These are phyloP conservation scores for Pythium apleroticum DNA, from an alignment of 352 stramenopile genomes.

Conservation along the genomic window DNA sequence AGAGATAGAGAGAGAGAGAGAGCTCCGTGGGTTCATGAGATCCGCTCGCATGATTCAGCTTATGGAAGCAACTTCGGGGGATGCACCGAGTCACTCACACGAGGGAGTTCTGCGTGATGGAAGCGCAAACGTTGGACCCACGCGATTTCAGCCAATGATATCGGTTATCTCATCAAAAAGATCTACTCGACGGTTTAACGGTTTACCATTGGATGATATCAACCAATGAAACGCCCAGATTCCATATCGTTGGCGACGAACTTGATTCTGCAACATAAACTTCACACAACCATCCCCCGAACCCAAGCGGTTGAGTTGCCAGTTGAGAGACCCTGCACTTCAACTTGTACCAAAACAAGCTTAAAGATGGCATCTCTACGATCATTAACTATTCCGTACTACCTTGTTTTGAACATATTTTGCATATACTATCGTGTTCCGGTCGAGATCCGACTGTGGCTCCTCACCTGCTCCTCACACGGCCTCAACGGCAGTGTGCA, in stretches of 20 bases:
- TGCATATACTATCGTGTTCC: neutral
- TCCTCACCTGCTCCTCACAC: too few relatives aligned
- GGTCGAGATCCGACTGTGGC: neutral
- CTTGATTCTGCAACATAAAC: constrained; percentile 19
- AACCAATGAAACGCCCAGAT: constrained; percentile 15
- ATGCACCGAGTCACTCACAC: neutral
- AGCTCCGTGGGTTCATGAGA: neutral
- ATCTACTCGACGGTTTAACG: constrained; percentile 27
- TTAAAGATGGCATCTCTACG: neutral
- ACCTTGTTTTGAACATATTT: constrained; percentile 11
- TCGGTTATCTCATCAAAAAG: neutral
- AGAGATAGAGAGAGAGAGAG: too few relatives aligned
- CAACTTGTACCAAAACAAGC: constrained; percentile 14
- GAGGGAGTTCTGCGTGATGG: neutral
- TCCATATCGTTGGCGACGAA: constrained; percentile 6
- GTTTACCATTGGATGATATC: constrained; percentile 13
- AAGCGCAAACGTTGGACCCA: neutral
- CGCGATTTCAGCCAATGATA: constrained; percentile 23
- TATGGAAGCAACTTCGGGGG: neutral
- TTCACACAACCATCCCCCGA: too few relatives aligned
- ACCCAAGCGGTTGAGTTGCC: constrained; percentile 15
- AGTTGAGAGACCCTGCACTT: constrained; percentile 4
- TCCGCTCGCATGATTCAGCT: neutral
- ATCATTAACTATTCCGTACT: neutral
- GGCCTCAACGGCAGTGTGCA: too few relatives aligned